Conservation (phyloP, 2,329 filamentous ascomycete species). For the Colletotrichum filicis region DNA sequence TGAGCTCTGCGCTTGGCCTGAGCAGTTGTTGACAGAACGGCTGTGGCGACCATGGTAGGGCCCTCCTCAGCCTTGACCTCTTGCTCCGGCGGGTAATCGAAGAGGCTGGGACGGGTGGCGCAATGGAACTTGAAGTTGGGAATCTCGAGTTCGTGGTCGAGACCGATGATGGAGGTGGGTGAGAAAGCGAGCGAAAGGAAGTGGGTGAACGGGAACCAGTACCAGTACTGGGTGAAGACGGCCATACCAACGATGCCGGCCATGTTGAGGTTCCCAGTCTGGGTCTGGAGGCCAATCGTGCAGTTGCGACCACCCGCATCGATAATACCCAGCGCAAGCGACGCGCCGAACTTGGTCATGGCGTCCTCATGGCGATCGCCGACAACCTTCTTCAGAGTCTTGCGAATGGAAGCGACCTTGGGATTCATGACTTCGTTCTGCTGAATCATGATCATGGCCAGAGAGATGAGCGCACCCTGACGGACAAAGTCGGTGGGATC, state of each 20-base stretch:
- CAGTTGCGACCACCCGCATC: slow-evolving; percentile 98
- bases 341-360: slow-evolving; percentile 98
- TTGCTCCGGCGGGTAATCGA: slow-evolving; percentile 97
- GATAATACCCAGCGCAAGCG: slow-evolving; percentile 94
- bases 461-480: slow-evolving; percentile 92
- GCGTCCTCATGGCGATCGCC: slow-evolving; percentile 97
- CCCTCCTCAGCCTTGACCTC: slow-evolving; percentile 95
- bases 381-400: slow-evolving; percentile 93
- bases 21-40: slow-evolving; percentile 94
- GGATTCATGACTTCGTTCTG: slow-evolving; percentile 99
- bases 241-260: slow-evolving; percentile 97
- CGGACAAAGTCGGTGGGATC: slow-evolving; percentile 98
- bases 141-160: slow-evolving; percentile 93
- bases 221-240: slow-evolving; percentile 99
- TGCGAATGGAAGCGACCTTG: slow-evolving; percentile 90
- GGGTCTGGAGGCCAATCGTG: slow-evolving; percentile 96
- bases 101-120: slow-evolving; percentile 92
- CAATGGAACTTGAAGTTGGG: slow-evolving; percentile 96
- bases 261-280: slow-evolving; percentile 99
- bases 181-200: slow-evolving; percentile 96
- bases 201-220: slow-evolving; percentile 99
- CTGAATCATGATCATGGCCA: slow-evolving; percentile 99
- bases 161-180: slow-evolving; percentile 94
- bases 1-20: slow-evolving; percentile 95
- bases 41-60: slow-evolving; percentile 92